Evolutionary conservation across 1,284 basidiomycete genomes (phyloP).

Genomic region (Leucoagaricus sp.): DNA sequence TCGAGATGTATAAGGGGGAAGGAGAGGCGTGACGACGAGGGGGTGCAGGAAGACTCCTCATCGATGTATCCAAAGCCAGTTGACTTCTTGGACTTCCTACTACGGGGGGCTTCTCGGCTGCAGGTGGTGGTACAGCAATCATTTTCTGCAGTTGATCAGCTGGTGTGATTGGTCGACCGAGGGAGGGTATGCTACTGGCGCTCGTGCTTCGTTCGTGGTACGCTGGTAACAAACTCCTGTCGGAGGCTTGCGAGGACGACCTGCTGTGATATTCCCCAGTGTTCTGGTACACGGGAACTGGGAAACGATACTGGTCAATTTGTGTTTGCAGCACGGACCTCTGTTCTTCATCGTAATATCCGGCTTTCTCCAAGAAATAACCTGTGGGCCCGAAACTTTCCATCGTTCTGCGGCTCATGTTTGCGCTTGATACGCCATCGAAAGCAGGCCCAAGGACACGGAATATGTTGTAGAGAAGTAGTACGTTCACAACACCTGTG

Average conservation of each 20-base stretch:
- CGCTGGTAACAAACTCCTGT: conserved; percentile 21
- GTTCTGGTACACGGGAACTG: conserved; percentile 17
- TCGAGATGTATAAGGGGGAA: conserved; percentile 19
- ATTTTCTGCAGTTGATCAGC: conserved; percentile 32
- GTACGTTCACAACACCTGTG: conserved; percentile 61
- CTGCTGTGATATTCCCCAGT: background rate
- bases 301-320: conserved; percentile 27
- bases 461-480: conserved; percentile 68
- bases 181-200: conserved; percentile 26
- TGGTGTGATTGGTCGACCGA: conserved; percentile 37
- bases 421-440: conserved; percentile 25
- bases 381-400: conserved; percentile 27
- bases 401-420: conserved; percentile 28
- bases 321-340: conserved; percentile 21
- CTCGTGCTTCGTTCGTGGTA: conserved; percentile 27
- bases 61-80: conserved; percentile 18
- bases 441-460: conserved; percentile 61
- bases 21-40: conserved; percentile 32
- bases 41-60: conserved; percentile 26
- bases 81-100: background rate
- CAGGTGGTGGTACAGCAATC: conserved; percentile 27
- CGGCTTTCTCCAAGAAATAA: conserved; percentile 12
- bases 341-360: conserved; percentile 13
- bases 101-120: background rate
- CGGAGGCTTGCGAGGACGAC: conserved; percentile 18